Evolutionary conservation across 1,284 basidiomycete genomes (phyloP).

Genomic region (Paramarasmius palmivorus): DNA sequence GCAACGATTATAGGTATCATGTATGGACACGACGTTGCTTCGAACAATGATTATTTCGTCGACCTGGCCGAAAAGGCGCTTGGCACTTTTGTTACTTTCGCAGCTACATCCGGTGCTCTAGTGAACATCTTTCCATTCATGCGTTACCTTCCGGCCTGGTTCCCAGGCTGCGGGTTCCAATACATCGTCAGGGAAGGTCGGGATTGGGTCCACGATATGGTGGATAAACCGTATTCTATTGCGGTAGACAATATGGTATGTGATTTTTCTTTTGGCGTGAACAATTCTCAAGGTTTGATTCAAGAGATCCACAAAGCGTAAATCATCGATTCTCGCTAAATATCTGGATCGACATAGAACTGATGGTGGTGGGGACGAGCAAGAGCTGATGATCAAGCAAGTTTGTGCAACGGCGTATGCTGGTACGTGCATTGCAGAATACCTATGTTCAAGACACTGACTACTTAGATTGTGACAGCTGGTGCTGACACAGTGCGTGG

Average conservation of each 20-base stretch:
- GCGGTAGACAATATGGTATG: background rate
- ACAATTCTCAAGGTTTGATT: background rate
- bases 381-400: no score
- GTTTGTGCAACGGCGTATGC: no score
- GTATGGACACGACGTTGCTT: conserved; percentile 6
- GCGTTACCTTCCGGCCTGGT: conserved; percentile 18
- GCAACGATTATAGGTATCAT: conserved; percentile 4
- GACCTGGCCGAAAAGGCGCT: conserved; percentile 21
- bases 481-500: no score
- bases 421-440: no score
- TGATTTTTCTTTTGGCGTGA: no score
- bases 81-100: conserved; percentile 10
- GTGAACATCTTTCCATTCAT: conserved; percentile 27
- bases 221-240: background rate
- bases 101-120: conserved; percentile 20
- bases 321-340: background rate
- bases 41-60: conserved; percentile 21
- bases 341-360: no score
- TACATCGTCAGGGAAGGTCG: background rate
- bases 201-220: background rate
- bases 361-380: no score
- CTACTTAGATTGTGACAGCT: no score
- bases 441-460: no score
- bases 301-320: background rate
- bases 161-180: conserved; percentile 10